phyloP scores from a whole-genome alignment of 345 rosid genomes.

The Populus davidiana region DNA sequence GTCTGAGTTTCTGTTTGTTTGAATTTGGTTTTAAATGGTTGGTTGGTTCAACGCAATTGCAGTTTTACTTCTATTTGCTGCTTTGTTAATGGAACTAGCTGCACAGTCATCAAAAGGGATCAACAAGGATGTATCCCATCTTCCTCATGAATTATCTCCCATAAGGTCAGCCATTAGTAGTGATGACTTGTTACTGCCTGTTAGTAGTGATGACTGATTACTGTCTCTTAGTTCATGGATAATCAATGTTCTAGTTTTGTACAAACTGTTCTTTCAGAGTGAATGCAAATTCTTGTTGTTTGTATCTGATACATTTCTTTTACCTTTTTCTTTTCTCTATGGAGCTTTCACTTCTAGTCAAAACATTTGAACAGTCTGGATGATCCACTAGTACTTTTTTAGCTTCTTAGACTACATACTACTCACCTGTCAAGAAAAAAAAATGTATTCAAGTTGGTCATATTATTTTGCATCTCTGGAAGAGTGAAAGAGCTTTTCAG shows the following conservation, averaged over 20 bases:
- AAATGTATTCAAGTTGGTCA: neutral
- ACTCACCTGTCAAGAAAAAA: no score
- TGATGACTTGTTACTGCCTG: neutral
- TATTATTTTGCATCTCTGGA: neutral
- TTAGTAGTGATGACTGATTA: neutral
- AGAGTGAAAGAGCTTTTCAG: neutral
- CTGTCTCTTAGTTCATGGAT: neutral
- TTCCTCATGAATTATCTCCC: conserved; percentile 68
- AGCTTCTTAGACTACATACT: no score
- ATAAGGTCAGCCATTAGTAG: conserved; percentile 43
- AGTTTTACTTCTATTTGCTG: conserved; percentile 83
- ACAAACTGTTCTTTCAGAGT: neutral
- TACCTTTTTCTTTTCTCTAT: neutral
- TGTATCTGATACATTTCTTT: neutral
- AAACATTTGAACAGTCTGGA: neutral
- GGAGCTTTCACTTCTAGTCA: neutral
- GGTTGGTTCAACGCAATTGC: conserved; percentile 35
- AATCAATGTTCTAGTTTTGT: neutral
- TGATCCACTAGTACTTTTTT: neutral
- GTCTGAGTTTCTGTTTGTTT: conserved; percentile 13
- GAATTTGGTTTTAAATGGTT: conserved; percentile 9
- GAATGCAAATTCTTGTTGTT: neutral
- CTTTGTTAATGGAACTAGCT: conserved; percentile 85
- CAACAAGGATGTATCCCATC: conserved; percentile 42
- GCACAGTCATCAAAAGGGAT: conserved; percentile 85